A percentile compares a stretch with the other conserved stretches of the same genome.
These are phyloP conservation scores for Cyberlindnera xylosilytica DNA, from an alignment of 805 yeast species.

Conservation along the genomic window DNA sequence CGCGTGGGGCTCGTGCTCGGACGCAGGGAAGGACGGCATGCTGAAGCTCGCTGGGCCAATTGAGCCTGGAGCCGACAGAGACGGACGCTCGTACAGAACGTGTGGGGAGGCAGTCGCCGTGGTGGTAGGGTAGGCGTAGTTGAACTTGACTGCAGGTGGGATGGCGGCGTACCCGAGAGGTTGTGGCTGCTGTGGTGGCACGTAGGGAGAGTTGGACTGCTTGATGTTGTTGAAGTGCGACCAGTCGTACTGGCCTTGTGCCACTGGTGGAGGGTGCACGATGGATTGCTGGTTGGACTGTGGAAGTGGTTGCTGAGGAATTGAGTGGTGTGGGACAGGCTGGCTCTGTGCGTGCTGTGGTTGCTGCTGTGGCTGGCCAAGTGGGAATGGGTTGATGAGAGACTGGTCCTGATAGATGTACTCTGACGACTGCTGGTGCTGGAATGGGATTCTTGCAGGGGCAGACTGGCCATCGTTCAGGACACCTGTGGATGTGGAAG, in stretches of 20 bases:
- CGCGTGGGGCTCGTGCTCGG: not conserved
- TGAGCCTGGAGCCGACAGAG: conserved; percentile 2
- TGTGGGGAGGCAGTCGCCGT: not conserved
- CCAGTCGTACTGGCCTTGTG: conserved; percentile 4
- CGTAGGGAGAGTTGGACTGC: not conserved
- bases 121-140: not conserved
- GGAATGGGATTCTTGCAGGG: not conserved
- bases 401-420: conserved; percentile 4
- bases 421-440: not conserved
- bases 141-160: not conserved
- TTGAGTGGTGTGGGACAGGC: no score
- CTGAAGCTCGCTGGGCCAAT: not conserved
- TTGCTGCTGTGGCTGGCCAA: conserved; percentile 7
- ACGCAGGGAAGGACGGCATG: not conserved
- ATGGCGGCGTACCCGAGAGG: not conserved
- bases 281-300: not conserved
- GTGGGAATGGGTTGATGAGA: not conserved
- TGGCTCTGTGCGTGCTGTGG: no score
- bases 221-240: conserved; percentile 1
- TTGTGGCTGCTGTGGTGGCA: conserved; percentile 5
- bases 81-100: conserved; percentile 1
- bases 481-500: conserved; percentile 2
- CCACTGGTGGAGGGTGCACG: not conserved
- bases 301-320: not conserved
- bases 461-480: not conserved